phyloP scores from a whole-genome alignment of 2,329 filamentous ascomycete genomes.

The Emmonsiellopsis sp. region DNA sequence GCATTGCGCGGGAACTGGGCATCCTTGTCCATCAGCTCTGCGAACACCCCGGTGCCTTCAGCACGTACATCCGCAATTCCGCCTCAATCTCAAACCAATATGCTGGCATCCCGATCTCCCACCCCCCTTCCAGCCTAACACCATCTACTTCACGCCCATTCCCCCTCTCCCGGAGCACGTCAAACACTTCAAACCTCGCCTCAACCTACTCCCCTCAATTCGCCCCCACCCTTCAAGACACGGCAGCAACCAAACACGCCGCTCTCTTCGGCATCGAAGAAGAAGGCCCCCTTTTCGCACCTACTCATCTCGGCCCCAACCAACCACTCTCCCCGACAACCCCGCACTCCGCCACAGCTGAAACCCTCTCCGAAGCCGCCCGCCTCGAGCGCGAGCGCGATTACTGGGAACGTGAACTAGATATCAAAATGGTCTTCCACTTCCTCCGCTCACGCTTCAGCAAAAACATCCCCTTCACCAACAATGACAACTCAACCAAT shows the following conservation, averaged over 20 bases:
- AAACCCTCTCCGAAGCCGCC: constrained; percentile 28
- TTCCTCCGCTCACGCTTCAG: constrained; percentile 70
- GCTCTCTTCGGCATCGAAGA: constrained; percentile 61
- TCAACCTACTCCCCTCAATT: constrained; percentile 38
- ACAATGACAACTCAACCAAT: constrained; percentile 39
- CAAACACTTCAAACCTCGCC: constrained; percentile 18
- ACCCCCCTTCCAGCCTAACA: neutral
- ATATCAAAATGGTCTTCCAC: constrained; percentile 83
- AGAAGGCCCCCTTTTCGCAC: constrained; percentile 33
- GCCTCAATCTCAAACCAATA: constrained; percentile 59
- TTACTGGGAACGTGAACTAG: constrained; percentile 89
- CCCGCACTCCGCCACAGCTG: constrained; percentile 14
- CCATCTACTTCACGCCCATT: constrained; percentile 5
- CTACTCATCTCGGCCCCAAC: constrained; percentile 9
- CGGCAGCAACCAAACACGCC: constrained; percentile 38
- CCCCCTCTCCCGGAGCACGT: constrained; percentile 11
- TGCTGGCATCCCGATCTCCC: constrained; percentile 59
- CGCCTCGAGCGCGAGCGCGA: constrained; percentile 51
- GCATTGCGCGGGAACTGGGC: constrained; percentile 79
- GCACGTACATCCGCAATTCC: constrained; percentile 62
- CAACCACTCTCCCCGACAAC: constrained; percentile 8
- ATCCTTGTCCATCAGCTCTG: constrained; percentile 73
- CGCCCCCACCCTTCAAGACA: constrained; percentile 38
- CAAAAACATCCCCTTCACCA: constrained; percentile 35
- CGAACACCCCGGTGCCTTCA: constrained; percentile 81